Conservation (phyloP, 768 basidiomycete genomes). For the Boletus coccyginus region DNA sequence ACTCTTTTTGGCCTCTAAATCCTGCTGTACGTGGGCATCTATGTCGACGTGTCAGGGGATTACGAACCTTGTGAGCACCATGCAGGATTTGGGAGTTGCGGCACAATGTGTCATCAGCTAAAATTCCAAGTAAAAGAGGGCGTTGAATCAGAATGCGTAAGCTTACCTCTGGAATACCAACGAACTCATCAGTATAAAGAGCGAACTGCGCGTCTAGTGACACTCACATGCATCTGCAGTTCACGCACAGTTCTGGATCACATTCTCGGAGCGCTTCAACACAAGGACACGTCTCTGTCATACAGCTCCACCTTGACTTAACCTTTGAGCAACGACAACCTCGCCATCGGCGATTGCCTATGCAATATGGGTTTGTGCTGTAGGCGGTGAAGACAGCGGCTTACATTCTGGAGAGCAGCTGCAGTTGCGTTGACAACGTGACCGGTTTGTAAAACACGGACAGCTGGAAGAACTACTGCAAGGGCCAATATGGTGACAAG, state of each 20-base stretch:
- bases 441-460: constrained; percentile 46
- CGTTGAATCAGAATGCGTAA: not conserved
- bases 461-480: constrained; percentile 46
- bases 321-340: constrained; percentile 52
- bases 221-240: constrained; percentile 49
- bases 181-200: not conserved
- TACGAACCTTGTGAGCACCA: constrained; percentile 42
- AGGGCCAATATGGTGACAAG: constrained; percentile 56
- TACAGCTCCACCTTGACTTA: constrained; percentile 31
- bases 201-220: not conserved
- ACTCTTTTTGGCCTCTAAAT: constrained; percentile 42
- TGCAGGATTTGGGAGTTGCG: constrained; percentile 50
- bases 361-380: not conserved
- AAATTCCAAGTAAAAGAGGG: not conserved
- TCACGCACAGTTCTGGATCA: constrained; percentile 60
- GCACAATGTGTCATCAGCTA: constrained; percentile 38
- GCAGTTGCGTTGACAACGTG: constrained; percentile 57
- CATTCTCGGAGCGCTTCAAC: constrained; percentile 53
- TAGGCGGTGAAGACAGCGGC: constrained; percentile 9
- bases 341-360: constrained; percentile 53
- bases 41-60: not conserved
- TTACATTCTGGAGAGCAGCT: constrained; percentile 50
- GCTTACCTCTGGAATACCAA: constrained; percentile 25
- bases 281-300: constrained; percentile 52
- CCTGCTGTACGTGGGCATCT: constrained; percentile 27